Conservation (phyloP, 441 rosid species). For the Metrosideros polymorpha region DNA sequence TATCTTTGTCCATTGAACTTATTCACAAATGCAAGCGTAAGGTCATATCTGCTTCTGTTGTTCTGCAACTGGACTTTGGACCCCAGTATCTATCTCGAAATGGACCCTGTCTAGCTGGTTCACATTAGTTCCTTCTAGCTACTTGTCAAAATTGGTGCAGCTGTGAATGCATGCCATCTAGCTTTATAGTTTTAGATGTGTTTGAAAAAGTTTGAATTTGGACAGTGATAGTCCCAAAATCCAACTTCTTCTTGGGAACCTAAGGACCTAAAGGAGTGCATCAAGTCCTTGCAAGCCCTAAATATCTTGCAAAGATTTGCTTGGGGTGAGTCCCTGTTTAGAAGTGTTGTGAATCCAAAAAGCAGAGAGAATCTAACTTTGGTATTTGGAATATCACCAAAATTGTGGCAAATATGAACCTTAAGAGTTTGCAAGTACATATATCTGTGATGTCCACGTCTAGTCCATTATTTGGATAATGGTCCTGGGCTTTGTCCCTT, state of each 20-base stretch:
- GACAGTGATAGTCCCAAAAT: neutral
- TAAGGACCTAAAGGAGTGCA: neutral
- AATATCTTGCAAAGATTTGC: neutral
- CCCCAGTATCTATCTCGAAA: neutral
- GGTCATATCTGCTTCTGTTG: neutral
- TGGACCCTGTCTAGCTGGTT: neutral
- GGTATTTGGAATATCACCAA: neutral
- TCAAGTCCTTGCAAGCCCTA: neutral
- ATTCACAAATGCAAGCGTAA: neutral
- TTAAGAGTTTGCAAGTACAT: neutral
- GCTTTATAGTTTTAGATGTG: neutral
- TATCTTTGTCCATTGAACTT: neutral
- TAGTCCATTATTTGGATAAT: neutral
- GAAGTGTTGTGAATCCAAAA: neutral
- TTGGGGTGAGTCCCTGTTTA: neutral
- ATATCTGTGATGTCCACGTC: neutral
- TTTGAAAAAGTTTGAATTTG: neutral
- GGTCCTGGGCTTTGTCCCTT: neutral
- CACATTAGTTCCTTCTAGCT: neutral
- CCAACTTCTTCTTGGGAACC: neutral
- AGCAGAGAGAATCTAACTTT: neutral
- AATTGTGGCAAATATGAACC: neutral
- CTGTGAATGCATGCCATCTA: neutral
- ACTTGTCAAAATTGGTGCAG: neutral
- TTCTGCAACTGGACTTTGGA: neutral